phyloP scores from a whole-genome alignment of 2,329 filamentous ascomycete species.

The Penicillium sp. region DNA sequence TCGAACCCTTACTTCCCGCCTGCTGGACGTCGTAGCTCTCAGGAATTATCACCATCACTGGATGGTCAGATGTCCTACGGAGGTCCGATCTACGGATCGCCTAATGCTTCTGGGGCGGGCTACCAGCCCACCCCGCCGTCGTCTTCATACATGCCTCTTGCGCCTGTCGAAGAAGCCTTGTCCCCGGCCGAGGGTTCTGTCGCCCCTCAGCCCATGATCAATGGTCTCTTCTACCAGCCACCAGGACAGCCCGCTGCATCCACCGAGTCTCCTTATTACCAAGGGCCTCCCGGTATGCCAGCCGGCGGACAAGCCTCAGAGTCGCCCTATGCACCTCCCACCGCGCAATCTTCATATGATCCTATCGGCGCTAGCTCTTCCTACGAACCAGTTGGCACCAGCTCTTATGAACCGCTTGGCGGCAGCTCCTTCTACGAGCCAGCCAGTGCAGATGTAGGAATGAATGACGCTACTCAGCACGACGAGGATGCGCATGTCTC shows the following conservation, averaged over 20 bases:
- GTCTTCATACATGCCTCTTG: constrained; percentile 40
- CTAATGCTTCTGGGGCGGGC: constrained; percentile 25
- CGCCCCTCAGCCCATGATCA: constrained; percentile 26
- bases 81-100: constrained; percentile 34
- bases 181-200: constrained; percentile 24
- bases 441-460: constrained; percentile 20
- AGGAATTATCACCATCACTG: constrained; percentile 37
- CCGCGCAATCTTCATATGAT: constrained; percentile 32
- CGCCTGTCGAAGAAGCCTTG: constrained; percentile 43
- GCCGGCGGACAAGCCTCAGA: constrained; percentile 22
- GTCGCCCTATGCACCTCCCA: constrained; percentile 34
- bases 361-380: constrained; percentile 21
- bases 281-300: constrained; percentile 22
- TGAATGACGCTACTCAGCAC: constrained; percentile 33
- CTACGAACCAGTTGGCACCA: constrained; percentile 33
- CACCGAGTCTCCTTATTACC: constrained; percentile 29
- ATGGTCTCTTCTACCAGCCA: constrained; percentile 28
- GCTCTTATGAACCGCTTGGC: constrained; percentile 27
- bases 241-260: constrained; percentile 12
- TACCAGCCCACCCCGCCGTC: constrained; percentile 43
- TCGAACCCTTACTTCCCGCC: constrained; percentile 41
- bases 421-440: constrained; percentile 11
- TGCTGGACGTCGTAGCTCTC: constrained; percentile 39
- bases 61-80: constrained; percentile 38
- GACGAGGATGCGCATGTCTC: constrained; percentile 52